Base-by-base conservation (phyloP, 306 rosid genomes). In the Casuarina equisetifolia region DNA sequence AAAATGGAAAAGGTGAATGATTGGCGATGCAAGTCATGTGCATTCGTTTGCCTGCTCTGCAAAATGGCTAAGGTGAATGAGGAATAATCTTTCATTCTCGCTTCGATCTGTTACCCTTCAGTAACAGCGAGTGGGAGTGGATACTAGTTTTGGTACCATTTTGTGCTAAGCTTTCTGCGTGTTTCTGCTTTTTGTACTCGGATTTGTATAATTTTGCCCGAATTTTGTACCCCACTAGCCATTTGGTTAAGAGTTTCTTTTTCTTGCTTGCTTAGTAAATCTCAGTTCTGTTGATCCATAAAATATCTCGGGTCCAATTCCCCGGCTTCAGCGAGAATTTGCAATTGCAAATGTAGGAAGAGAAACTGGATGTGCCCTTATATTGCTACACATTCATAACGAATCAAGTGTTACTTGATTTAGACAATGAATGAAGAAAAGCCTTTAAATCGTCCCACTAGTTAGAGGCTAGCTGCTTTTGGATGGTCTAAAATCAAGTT, bases 1-100 rank as follows among this genome's bases (percentile, higher is more conserved):
- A 88, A 83, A 95, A 95, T 75, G 98, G 98, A 69, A 90, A 85
- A 83, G 64, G 85, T 69, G 90, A 92, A 74, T 90, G 88, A 87
- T 76, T 51, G 19, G 69, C 76, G 19, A 52, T 59, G 69, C 75
- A 74, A 73, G 48, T 62, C 50, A 76, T 74, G 20, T 69, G 69
- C 63, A 74, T 57, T 80, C 70, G 71, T 74, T 54, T 36, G 50
- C 25, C 64, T 51, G 63, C 69, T 2, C 32, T 40, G 57, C 69
- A 54, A 40, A 73, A 75, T 77, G 82, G 81, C 72, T 19, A 19
- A 19, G 74, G 77, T 39, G 19, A 77, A 79, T 66, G 72, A 78
- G 58, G 76, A 72, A 42, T 62, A 70, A 81, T 74, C 69, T 77
- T 77, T 62, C 40, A 51, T 79, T 78, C 66, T 76, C 70, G 52